Evolutionary conservation across 495 filamentous ascomycete genomes (phyloP), one percentile per base, ranked within the genome.

Genomic region (Hypoxylon cercidicola): DNA sequence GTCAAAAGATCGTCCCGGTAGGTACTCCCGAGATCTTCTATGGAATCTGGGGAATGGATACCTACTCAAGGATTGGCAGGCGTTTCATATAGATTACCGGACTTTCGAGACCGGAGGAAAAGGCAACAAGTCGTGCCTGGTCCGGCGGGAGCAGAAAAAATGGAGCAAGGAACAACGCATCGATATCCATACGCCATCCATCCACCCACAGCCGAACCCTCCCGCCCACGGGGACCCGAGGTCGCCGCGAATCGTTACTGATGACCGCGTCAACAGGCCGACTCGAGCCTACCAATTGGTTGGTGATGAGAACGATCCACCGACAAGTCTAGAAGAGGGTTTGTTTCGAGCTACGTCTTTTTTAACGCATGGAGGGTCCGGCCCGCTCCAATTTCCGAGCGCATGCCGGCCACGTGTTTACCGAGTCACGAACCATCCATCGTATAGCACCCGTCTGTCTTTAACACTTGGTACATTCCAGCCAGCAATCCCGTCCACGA

Each of bases 361-460:
- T 30, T n/a, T 21, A 40, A 20, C 19, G n/a, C n/a, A n/a, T 49
- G 19, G 39, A 48, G 6, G 59, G 59, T 21, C 21, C 59, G 59
- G 59, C 43, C 59, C 53, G 53, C 59, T 48, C 19, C 32, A 54
- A 47, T 40, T 46, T 61, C 59, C 59, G 59, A 45, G 32, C 53
- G 50, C 10, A 18, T 16, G 34, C 40, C 41, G 15, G 50, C 59
- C 59, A 62, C 59, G 59, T 55, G 41, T 16, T 37, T 55, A 34
- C 11, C 50, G 59, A 62, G 43, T 49, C 59, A 41, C 15, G 7
- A 21, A n/a, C n/a, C n/a, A n/a, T n/a, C 12, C 30, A 41, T 37
- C 15, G 30, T 45, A 32, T 30, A 21, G 37, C 28, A 43, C 55
- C 50, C 55, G 45, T 50, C 50, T 55, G 15, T 55, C 6, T 30